A percentile compares a stretch with the other conserved stretches of the same genome.
phyloP scores from a whole-genome alignment of 257 asterid species.

The Primulina tabacum region DNA sequence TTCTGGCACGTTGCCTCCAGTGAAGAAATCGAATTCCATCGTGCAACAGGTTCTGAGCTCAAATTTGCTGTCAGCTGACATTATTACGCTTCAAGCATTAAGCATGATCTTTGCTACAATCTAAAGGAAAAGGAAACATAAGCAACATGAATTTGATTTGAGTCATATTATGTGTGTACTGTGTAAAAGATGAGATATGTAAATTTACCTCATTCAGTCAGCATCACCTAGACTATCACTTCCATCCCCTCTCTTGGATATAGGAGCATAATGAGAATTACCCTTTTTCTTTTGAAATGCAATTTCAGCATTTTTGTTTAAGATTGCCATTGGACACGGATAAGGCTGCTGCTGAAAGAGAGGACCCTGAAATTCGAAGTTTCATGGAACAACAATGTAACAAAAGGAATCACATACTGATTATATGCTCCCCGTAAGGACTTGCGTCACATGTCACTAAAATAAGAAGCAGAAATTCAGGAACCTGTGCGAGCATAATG shows the following conservation, averaged over 20 bases:
- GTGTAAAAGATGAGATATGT: neutral
- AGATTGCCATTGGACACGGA: constrained; percentile 95
- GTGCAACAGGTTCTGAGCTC: neutral
- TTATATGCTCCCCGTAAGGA: neutral
- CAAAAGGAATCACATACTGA: neutral
- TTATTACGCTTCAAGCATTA: neutral
- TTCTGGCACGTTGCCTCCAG: neutral
- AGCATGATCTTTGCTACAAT: neutral
- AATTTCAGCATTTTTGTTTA: constrained; percentile 89
- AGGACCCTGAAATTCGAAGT: constrained; percentile 70
- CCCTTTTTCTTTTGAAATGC: constrained; percentile 75
- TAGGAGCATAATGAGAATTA: constrained; percentile 51
- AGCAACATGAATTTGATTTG: neutral
- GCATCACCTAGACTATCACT: constrained; percentile 98
- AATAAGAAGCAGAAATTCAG: neutral
- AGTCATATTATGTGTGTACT: neutral
- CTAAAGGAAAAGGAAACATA: neutral
- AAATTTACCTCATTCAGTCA: constrained; percentile 38
- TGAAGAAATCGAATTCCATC: neutral
- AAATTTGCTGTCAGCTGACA: neutral
- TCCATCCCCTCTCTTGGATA: constrained; percentile 98
- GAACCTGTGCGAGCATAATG: constrained; percentile 30
- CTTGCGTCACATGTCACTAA: neutral
- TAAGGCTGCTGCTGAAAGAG: constrained; percentile 97
- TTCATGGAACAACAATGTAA: neutral